Evolutionary conservation across 805 yeast genomes (phyloP).

Genomic region (Debaryomyces maramus): DNA sequence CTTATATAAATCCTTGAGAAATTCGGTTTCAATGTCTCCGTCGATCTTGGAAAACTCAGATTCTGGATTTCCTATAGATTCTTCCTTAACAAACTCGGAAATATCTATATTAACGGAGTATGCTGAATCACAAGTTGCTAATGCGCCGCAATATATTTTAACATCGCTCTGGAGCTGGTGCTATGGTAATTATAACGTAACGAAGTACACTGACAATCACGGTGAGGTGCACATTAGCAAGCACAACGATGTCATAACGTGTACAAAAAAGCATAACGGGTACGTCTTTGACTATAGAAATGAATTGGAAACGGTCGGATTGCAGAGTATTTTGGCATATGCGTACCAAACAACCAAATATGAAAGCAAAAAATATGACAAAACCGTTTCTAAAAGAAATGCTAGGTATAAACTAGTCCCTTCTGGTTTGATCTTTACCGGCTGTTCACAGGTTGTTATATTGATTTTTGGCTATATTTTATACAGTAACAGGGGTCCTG

Average conservation of each 20-base stretch:
- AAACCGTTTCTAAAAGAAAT: conserved; percentile 13
- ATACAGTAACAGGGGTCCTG: conserved; percentile 37
- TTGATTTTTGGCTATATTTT: conserved; percentile 30
- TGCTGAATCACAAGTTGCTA: conserved; percentile 44
- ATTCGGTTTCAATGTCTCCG: conserved; percentile 26
- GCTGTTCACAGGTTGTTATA: conserved; percentile 28
- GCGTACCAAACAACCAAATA: conserved; percentile 35
- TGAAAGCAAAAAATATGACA: conserved; percentile 13
- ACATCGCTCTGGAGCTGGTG: conserved; percentile 48
- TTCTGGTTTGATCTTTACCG: conserved; percentile 28
- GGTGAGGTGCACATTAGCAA: conserved; percentile 14
- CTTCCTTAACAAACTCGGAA: conserved; percentile 49
- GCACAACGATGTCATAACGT: conserved; percentile 23
- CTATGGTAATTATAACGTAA: conserved; percentile 37
- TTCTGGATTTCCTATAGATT: conserved; percentile 25
- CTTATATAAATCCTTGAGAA: conserved; percentile 45
- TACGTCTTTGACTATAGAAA: conserved; percentile 47
- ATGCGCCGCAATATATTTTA: conserved; percentile 50
- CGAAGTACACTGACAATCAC: conserved; percentile 11
- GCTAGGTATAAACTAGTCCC: conserved; percentile 21
- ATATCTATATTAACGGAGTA: conserved; percentile 45
- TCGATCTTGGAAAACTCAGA: conserved; percentile 18
- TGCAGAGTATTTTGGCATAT: conserved; percentile 47
- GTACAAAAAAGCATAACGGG: conserved; percentile 14
- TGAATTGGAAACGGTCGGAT: conserved; percentile 39